Conservation (phyloP, 225 moss, liverwort and hornwort genomes). For the Marchantia polymorpha region DNA sequence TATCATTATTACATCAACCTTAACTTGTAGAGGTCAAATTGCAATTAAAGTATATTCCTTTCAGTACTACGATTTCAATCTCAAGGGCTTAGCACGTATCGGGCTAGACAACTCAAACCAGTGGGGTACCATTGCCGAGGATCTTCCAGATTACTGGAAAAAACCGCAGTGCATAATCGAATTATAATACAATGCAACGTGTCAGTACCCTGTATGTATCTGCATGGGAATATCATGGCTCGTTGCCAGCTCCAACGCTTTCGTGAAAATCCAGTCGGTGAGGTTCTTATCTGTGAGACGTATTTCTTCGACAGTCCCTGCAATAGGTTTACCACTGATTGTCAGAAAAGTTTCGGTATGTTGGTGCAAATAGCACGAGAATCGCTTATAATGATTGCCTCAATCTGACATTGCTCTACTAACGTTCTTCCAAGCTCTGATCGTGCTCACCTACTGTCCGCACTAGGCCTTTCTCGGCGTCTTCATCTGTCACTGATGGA, state of each 20-base stretch:
- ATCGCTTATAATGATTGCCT: neutral
- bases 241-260: conserved; percentile 81
- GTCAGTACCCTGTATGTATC: conserved; percentile 83
- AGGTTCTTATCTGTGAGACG: conserved; percentile 77
- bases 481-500: conserved; percentile 69
- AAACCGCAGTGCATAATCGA: conserved; percentile 1
- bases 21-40: neutral
- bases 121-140: too few relatives aligned
- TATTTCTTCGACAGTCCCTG: conserved; percentile 42
- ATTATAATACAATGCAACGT: neutral
- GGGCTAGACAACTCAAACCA: too few relatives aligned
- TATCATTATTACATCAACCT: neutral
- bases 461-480: conserved; percentile 78
- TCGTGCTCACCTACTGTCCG: conserved; percentile 47
- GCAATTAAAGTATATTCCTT: too few relatives aligned
- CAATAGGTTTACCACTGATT: neutral
- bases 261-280: conserved; percentile 74
- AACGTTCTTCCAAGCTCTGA: neutral
- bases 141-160: neutral
- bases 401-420: neutral
- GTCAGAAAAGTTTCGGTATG: neutral
- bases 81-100: too few relatives aligned
- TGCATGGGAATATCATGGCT: conserved; percentile 70
- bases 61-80: too few relatives aligned
- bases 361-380: neutral